Base-by-base conservation (phyloP, 441 rosid species). In the Manihot esculenta region DNA sequence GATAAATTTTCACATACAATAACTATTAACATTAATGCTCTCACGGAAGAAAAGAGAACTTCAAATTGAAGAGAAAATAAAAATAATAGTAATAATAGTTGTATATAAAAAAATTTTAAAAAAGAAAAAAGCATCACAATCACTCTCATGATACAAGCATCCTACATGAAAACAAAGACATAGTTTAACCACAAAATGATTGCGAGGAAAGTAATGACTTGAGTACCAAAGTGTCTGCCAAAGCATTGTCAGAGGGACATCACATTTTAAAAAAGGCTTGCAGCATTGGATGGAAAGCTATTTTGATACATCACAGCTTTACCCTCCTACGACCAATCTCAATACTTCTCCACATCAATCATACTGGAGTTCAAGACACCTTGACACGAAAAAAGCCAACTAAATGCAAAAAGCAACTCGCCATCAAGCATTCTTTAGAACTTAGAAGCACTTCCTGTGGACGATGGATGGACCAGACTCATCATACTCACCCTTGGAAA, bases 361-460 rank as follows among this genome's bases (percentile, higher is more conserved):
- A 60, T 57, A 64, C 75, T 74, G 23, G 74, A 80, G 78, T 72
- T 75, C 76, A 69, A 76, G 78, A 85, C 84, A 76, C 59, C 85
- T 73, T 70, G 81, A 80, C 84, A 80, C 76, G 57, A 68, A 79
- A 81, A 79, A 74, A 77, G 68, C 80, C 84, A 81, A 80, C 71
- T 73, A 77, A 68, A 74, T 77, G 73, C 62, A 62, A 84, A 70
- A 71, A 71, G 49, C 21, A 75, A 84, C 85, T 83, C 81, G 81
- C 83, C 87, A 69, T 47, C 77, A 64, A 73, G 73, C 74, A 72
- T 72, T 54, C 64, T 69, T 45, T 17, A 49, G 51, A 73, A 38
- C 74, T 83, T 82, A 87, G 84, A 87, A 87, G 84, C 90, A 87
- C 83, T 87, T 87, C 88, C 90, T 84, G 86, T 87, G 91, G 80